Percentiles rank a stretch among this genome's conserved stretches.
Conservation (phyloP, 192 early-diverging fungal species). For the Coemansia erecta region DNA sequence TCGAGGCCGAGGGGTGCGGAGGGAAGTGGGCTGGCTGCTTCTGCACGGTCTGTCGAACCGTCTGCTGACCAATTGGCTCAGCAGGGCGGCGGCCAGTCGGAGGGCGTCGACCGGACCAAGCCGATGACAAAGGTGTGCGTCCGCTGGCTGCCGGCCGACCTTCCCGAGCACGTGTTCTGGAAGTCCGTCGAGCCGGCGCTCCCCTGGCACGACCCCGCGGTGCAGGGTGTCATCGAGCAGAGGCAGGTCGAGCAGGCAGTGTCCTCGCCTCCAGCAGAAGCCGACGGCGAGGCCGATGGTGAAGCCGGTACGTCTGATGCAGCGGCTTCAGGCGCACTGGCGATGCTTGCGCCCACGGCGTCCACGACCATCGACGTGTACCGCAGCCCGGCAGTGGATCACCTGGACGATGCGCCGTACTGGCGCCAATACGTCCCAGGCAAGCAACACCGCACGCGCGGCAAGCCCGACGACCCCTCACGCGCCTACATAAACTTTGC, state of each 20-base stretch:
- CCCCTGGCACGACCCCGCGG: constrained; percentile 33
- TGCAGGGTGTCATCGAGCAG: constrained; percentile 10
- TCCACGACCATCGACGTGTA: constrained; percentile 11
- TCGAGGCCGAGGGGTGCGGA: too few relatives aligned
- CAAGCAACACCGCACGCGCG: constrained; percentile 30
- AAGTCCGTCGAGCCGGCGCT: constrained; percentile 34
- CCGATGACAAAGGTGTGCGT: constrained; percentile 37
- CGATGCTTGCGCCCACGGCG: constrained; percentile 17
- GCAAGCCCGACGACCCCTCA: constrained; percentile 32
- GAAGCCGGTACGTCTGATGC: neutral
- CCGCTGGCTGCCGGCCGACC: constrained; percentile 43
- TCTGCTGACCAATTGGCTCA: too few relatives aligned
- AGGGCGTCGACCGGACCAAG: neutral
- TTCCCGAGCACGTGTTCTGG: constrained; percentile 52
- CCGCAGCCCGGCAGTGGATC: constrained; percentile 22
- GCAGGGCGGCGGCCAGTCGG: neutral
- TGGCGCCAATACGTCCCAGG: constrained; percentile 40
- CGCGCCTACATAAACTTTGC: constrained; percentile 47
- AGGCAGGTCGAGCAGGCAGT: neutral
- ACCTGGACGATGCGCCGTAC: constrained; percentile 35
- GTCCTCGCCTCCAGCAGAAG: neutral
- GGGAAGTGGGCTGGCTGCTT: too few relatives aligned
- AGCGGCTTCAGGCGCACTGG: neutral
- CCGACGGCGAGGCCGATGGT: neutral
- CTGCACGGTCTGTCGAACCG: too few relatives aligned